Percentiles rank a stretch among this genome's conserved stretches.
phyloP scores from a whole-genome alignment of 1,139 yeast species.

The Dujonia santamariae region DNA sequence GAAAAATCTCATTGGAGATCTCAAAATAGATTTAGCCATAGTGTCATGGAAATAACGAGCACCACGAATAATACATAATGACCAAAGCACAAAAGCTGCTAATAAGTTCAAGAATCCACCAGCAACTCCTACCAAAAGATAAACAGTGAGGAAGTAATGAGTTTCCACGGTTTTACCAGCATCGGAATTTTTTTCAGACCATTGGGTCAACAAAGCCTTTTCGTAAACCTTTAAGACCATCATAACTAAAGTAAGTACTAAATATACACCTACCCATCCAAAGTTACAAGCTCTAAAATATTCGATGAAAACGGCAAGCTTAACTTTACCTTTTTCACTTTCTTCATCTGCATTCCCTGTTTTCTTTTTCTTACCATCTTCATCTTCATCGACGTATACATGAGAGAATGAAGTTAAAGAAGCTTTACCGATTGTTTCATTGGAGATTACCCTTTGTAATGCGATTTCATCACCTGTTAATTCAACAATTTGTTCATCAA shows the following conservation, averaged over 20 bases:
- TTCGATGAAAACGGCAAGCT: slow-evolving; percentile 20
- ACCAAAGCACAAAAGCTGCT: slow-evolving; percentile 24
- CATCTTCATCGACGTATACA: slow-evolving; percentile 19
- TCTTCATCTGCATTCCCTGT: slow-evolving; percentile 22
- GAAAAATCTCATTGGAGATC: slow-evolving; percentile 31
- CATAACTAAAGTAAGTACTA: slow-evolving; percentile 16
- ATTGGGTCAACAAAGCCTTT: slow-evolving; percentile 22
- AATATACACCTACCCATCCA: slow-evolving; percentile 19
- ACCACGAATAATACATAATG: slow-evolving; percentile 24
- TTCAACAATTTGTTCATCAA: slow-evolving; percentile 11
- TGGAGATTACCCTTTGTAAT: slow-evolving; percentile 10
- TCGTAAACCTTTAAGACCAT: slow-evolving; percentile 18
- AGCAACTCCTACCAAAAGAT: slow-evolving; percentile 19
- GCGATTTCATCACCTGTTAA: slow-evolving; percentile 11
- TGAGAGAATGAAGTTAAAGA: slow-evolving; percentile 22
- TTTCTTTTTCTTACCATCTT: slow-evolving; percentile 14
- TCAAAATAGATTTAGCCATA: slow-evolving; percentile 24
- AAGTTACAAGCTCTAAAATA: slow-evolving; percentile 26
- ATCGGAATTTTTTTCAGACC: slow-evolving; percentile 24
- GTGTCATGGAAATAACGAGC: slow-evolving; percentile 23
- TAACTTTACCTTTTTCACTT: slow-evolving; percentile 23
- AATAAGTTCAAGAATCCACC: slow-evolving; percentile 22
- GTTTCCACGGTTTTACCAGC: slow-evolving; percentile 19
- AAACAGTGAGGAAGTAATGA: slow-evolving; percentile 17
- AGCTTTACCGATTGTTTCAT: slow-evolving; percentile 13